These are phyloP conservation scores for Podaxis sp. DNA, from an alignment of 768 basidiomycete genomes.

Conservation along the genomic window DNA sequence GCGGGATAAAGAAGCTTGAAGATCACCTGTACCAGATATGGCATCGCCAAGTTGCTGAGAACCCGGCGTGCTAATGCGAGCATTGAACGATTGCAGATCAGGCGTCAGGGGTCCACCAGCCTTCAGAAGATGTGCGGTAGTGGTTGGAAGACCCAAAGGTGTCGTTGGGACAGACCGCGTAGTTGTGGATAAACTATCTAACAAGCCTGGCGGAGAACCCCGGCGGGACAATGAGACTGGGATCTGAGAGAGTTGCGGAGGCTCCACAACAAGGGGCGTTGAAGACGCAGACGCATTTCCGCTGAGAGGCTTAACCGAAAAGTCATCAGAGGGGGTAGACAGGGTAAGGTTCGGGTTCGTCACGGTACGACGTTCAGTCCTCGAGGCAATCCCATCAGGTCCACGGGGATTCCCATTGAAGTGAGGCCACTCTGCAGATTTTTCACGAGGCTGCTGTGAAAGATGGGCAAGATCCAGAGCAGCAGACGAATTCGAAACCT, in stretches of 20 bases:
- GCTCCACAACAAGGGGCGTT: conserved; percentile 51
- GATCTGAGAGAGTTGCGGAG: conserved; percentile 59
- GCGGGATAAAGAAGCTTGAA: conserved; percentile 74
- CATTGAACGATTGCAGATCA: conserved; percentile 58
- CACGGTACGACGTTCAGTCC: conserved; percentile 67
- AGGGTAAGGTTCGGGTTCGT: conserved; percentile 74
- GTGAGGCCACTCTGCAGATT: conserved; percentile 93
- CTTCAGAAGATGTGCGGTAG: conserved; percentile 54
- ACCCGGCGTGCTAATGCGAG: conserved; percentile 54
- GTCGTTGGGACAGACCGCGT: conserved; percentile 86
- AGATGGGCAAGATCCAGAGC: conserved; percentile 92
- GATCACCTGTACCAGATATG: conserved; percentile 49
- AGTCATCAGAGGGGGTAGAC: conserved; percentile 54
- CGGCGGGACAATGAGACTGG: conserved; percentile 63
- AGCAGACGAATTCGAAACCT: conserved; percentile 87
- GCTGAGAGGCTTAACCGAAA: conserved; percentile 39
- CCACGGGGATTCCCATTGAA: conserved; percentile 66
- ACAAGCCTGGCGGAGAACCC: conserved; percentile 66
- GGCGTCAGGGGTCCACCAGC: conserved; percentile 66
- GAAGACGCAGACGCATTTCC: conserved; percentile 56
- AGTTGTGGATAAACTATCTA: conserved; percentile 59
- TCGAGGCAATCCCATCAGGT: conserved; percentile 55
- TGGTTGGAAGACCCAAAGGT: conserved; percentile 60
- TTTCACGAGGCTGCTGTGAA: conserved; percentile 77
- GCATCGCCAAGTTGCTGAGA: conserved; percentile 52